Percentiles rank a stretch among this genome's conserved stretches.
Evolutionary conservation across 2,329 filamentous ascomycete species (phyloP).

Genomic region (Apiospora phragmitis): DNA sequence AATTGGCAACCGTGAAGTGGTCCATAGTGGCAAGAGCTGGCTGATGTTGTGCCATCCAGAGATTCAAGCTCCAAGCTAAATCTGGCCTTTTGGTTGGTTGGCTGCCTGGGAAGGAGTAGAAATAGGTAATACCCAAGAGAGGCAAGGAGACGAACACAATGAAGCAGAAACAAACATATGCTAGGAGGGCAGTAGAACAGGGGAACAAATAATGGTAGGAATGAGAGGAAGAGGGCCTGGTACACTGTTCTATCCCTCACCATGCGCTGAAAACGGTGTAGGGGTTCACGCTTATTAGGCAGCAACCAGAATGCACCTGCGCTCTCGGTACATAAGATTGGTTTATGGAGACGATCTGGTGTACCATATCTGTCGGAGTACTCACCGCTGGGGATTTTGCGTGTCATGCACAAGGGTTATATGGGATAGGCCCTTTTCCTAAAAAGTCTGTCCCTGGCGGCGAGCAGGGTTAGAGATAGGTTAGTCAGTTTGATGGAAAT

Average conservation of each 20-base stretch:
- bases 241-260: neutral
- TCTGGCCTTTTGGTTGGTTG: neutral
- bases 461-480: no score
- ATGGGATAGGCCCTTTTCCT: no score
- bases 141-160: neutral
- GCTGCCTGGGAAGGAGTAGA: neutral
- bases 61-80: no score
- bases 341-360: neutral
- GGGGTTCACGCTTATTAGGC: neutral
- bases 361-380: neutral
- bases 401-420: no score
- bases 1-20: no score
- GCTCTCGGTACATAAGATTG: neutral
- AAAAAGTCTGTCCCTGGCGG: no score
- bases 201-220: neutral
- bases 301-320: neutral
- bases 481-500: no score
- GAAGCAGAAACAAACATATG: neutral
- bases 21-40: no score
- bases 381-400: no score
- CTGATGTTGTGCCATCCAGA: no score
- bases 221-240: neutral
- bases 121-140: neutral
- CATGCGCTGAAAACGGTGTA: neutral
- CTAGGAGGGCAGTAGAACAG: neutral